Conservation (phyloP, 495 filamentous ascomycete species). For the Darksidea phi region DNA sequence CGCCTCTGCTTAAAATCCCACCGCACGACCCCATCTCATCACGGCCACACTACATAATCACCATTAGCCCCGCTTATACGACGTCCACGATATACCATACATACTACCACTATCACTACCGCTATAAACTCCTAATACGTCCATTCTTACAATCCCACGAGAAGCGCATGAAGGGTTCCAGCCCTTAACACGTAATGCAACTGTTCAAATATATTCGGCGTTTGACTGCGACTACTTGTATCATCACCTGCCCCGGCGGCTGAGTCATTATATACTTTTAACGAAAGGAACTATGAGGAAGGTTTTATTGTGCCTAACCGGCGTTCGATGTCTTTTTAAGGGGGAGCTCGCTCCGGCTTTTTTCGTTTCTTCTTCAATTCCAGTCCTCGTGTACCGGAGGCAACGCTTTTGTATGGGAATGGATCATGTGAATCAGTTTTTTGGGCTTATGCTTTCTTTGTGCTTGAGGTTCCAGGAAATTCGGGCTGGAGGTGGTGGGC, state of each 20-base stretch:
- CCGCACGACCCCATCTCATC: background rate
- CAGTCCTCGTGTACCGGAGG: too few species aligned
- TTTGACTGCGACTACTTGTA: constrained; percentile 13
- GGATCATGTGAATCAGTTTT: too few species aligned
- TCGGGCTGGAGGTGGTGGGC: too few species aligned
- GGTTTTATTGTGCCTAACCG: background rate
- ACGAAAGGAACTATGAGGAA: background rate
- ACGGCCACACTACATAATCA: constrained; percentile 1
- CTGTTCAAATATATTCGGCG: constrained; percentile 15
- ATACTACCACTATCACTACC: background rate
- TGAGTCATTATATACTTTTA: constrained; percentile 3
- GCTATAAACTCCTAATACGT: background rate
- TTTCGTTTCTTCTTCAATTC: background rate
- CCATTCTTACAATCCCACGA: constrained; percentile 5
- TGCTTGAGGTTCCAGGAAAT: too few species aligned
- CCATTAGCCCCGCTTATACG: background rate
- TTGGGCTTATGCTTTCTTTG: too few species aligned
- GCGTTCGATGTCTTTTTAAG: background rate
- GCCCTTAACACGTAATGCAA: background rate
- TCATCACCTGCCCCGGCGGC: constrained; percentile 28
- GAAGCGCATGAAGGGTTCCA: background rate
- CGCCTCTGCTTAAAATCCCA: constrained; percentile 12
- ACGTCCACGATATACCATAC: constrained; percentile 13
- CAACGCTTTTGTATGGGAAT: too few species aligned
- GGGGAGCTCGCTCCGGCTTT: background rate